A percentile compares a stretch with the other conserved stretches of the same genome.
Conservation (phyloP, 345 rosid species). For the Gossypium arboreum region DNA sequence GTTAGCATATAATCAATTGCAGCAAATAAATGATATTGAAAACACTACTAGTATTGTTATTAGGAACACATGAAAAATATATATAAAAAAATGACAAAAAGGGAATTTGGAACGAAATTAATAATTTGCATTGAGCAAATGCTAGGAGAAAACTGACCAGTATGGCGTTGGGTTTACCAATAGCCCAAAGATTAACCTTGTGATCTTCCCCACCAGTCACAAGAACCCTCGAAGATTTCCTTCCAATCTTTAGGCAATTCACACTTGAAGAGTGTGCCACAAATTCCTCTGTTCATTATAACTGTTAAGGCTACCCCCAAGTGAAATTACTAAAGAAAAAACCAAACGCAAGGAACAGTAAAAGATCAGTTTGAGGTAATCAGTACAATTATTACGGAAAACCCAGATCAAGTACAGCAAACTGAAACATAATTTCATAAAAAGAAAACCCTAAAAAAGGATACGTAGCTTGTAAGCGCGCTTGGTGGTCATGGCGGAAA, state of each 20-base stretch:
- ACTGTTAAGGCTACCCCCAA: conserved; percentile 42
- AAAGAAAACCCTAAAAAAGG: conserved; percentile 33
- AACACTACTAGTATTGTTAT: neutral
- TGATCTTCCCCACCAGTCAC: conserved; percentile 99
- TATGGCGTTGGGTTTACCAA: conserved; percentile 97
- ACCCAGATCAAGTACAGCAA: conserved; percentile 28
- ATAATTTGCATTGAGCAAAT: neutral
- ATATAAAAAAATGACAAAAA: neutral
- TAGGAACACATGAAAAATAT: neutral
- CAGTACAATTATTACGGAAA: neutral
- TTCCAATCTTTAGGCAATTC: conserved; percentile 93
- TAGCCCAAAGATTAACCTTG: conserved; percentile 99
- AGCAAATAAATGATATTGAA: neutral
- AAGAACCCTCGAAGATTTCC: conserved; percentile 91
- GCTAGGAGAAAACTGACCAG: conserved; percentile 64
- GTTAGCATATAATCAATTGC: neutral
- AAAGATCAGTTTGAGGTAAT: conserved; percentile 7
- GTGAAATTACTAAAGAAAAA: neutral
- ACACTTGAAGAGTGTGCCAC: conserved; percentile 94
- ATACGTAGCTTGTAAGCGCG: conserved; percentile 99
- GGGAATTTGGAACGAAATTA: neutral
- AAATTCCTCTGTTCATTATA: conserved; percentile 68
- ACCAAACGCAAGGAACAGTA: neutral
- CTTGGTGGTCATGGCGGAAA: conserved; percentile 77
- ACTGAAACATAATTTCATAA: conserved; percentile 8